Evolutionary conservation across 2,329 filamentous ascomycete species (phyloP), one percentile per base, ranked within the genome.

Genomic region (Scedosporium apiospermum): DNA sequence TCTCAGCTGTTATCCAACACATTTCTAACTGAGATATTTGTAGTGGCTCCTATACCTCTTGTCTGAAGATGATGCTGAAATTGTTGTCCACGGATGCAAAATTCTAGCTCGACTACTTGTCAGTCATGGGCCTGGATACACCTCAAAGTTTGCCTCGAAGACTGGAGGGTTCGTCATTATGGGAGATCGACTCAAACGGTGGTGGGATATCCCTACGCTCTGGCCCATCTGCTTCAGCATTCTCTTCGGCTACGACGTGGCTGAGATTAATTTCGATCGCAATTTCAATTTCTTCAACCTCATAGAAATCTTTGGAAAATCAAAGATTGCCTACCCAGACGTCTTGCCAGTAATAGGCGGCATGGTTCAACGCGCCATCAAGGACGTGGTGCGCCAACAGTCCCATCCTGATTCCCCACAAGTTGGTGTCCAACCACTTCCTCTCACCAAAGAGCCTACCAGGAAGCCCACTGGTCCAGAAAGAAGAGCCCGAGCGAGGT

Each of bases 21-120:
- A 57, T 7, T 42, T 41, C 71, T 78, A 71, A 75, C 67, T 55
- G 41, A 14, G 21, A 12, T 3, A 21, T 6, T 26, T 27, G 3
- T 67, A 93, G 88, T 97, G 93, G 93, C 82, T 96, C 14, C 78
- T 99, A 14, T 96, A 97, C 73, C 83, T 99, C 14, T 81, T 98
- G 60, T 91, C 91, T 6, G 93, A 97, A 71, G 86, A 90, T 65
- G 90, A 98, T 64, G 82, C 90, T 5, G 88, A 92, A 67, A 88
- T 96, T 23, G 88, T 97, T 10, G 81, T 92, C 14, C 83, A 92
- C 60, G 91, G 90, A 14, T 84, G 87, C 67, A 93, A 89, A 69
- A 93, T 99, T 61, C 78, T 99, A 26, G 88, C 91, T 26, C 86
- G 92, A 44, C 82, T 97, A 3, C 79, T 99, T 5, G 85, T 93